These are phyloP conservation scores for Phlyctochytrium planicorne DNA, from an alignment of 192 early-diverging fungal species.

Conservation along the genomic window DNA sequence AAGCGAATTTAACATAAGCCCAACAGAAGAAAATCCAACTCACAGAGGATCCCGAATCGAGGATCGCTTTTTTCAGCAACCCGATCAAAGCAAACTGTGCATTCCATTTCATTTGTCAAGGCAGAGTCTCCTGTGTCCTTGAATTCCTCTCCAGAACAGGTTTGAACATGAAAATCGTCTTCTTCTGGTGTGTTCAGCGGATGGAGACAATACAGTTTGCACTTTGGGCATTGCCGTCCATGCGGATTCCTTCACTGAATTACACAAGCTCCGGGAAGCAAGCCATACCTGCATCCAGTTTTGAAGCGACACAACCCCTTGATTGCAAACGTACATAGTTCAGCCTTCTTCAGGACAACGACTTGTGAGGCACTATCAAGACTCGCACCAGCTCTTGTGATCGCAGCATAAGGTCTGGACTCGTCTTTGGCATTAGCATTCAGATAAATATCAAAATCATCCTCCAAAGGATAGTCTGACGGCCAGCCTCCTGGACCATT, in stretches of 20 bases:
- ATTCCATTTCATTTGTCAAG: constrained; percentile 35
- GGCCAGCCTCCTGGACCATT: constrained; percentile 14
- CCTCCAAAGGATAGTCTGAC: constrained; percentile 6
- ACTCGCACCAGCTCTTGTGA: constrained; percentile 13
- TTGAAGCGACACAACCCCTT: constrained; percentile 42
- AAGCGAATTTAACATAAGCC: background rate
- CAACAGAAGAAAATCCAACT: constrained; percentile 7
- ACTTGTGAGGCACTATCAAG: background rate
- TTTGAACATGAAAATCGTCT: constrained; percentile 1
- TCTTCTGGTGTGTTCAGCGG: constrained; percentile 20
- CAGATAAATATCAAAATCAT: no score
- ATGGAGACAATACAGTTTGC: constrained; percentile 40
- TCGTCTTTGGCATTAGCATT: background rate
- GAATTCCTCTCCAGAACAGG: no score
- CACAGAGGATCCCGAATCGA: constrained; percentile 50
- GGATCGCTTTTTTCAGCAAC: constrained; percentile 44
- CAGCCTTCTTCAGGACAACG: constrained; percentile 23
- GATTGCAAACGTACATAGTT: constrained; percentile 49
- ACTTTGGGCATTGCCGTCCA: constrained; percentile 44
- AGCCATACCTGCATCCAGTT: constrained; percentile 26
- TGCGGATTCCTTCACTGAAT: constrained; percentile 31
- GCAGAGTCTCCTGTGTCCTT: constrained; percentile 16
- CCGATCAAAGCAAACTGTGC: constrained; percentile 51
- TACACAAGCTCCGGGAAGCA: background rate
- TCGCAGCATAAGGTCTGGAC: constrained; percentile 15